phyloP scores from a whole-genome alignment of 2,329 filamentous ascomycete genomes.

The Aspergillus caelatus region DNA sequence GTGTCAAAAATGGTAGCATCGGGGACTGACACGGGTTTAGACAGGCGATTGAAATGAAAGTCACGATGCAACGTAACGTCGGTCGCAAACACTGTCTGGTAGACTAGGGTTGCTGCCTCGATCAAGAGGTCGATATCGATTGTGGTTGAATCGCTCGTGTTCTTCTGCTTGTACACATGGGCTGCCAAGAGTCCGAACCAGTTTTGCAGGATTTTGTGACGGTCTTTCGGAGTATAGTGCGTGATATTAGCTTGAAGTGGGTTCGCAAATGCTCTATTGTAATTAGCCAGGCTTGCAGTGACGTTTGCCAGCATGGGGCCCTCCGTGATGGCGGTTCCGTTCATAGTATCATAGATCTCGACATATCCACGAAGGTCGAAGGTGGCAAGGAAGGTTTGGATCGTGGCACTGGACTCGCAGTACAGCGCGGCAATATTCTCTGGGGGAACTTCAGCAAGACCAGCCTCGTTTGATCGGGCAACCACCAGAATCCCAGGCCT shows the following conservation, averaged over 20 bases:
- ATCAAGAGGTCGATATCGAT: conserved; percentile 10
- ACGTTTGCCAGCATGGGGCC: conserved; percentile 21
- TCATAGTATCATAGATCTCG: conserved; percentile 9
- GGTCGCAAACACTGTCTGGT: conserved; percentile 20
- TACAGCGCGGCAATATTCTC: conserved; percentile 10
- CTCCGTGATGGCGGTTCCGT: conserved; percentile 12
- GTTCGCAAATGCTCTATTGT: conserved; percentile 15
- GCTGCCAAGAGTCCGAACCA: conserved; percentile 19
- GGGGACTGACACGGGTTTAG: not conserved
- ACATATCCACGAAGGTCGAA: conserved; percentile 19
- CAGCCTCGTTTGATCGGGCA: not conserved
- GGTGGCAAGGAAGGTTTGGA: conserved; percentile 17
- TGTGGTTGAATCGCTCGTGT: not conserved
- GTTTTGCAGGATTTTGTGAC: not conserved
- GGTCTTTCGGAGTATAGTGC: not conserved
- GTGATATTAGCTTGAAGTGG: not conserved
- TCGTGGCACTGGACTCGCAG: conserved; percentile 15
- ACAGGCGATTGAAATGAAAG: conserved; percentile 13
- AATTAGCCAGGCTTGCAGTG: conserved; percentile 14
- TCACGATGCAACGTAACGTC: conserved; percentile 21
- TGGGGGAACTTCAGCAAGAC: not conserved
- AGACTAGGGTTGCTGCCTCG: conserved; percentile 13
- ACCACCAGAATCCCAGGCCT: conserved; percentile 7
- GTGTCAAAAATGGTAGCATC: conserved; percentile 12
- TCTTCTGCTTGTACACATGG: conserved; percentile 14